These are phyloP conservation scores for Stygiomarasmius scandens DNA, from an alignment of 1,284 basidiomycete genomes.

Conservation along the genomic window DNA sequence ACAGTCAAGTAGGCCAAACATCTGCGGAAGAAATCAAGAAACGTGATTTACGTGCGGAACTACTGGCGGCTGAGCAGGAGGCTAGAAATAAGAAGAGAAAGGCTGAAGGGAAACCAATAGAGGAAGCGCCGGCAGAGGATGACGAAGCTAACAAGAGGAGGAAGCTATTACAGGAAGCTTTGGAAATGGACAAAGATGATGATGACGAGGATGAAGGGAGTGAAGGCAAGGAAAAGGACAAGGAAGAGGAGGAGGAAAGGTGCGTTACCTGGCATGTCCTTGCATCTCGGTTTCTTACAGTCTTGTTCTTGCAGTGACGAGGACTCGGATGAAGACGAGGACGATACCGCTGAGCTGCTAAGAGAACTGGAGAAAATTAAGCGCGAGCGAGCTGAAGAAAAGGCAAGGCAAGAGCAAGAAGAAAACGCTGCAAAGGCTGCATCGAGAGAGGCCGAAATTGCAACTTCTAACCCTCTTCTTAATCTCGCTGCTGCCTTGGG, in stretches of 20 bases:
- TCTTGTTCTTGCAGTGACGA: slow-evolving; percentile 6
- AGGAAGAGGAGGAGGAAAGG: slow-evolving; percentile 45
- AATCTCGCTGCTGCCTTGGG: slow-evolving; percentile 89
- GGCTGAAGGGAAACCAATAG: slow-evolving; percentile 69
- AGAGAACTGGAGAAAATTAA: slow-evolving; percentile 96
- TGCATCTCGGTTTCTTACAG: not conserved
- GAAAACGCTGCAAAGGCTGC: slow-evolving; percentile 68
- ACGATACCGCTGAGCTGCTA: slow-evolving; percentile 90
- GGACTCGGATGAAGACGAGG: slow-evolving; percentile 76
- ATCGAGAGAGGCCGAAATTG: slow-evolving; percentile 79
- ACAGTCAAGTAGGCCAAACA: slow-evolving; percentile 84
- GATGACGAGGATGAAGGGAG: slow-evolving; percentile 65
- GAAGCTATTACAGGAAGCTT: slow-evolving; percentile 80
- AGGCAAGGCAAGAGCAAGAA: slow-evolving; percentile 80
- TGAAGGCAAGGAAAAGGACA: slow-evolving; percentile 38
- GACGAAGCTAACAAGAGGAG: slow-evolving; percentile 76
- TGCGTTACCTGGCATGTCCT: slow-evolving; percentile 28
- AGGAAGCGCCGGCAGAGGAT: slow-evolving; percentile 42
- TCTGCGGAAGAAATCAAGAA: slow-evolving; percentile 74
- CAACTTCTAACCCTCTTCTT: slow-evolving; percentile 82
- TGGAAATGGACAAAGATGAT: slow-evolving; percentile 87
- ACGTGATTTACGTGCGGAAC: slow-evolving; percentile 80
- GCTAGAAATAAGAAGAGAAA: slow-evolving; percentile 89
- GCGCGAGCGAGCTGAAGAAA: slow-evolving; percentile 91
- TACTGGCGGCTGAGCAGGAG: slow-evolving; percentile 80